A percentile compares a stretch with the other conserved stretches of the same genome.
These are phyloP conservation scores for Poteriospumella lacustris DNA, from an alignment of 108 stramenopile species.

Conservation along the genomic window DNA sequence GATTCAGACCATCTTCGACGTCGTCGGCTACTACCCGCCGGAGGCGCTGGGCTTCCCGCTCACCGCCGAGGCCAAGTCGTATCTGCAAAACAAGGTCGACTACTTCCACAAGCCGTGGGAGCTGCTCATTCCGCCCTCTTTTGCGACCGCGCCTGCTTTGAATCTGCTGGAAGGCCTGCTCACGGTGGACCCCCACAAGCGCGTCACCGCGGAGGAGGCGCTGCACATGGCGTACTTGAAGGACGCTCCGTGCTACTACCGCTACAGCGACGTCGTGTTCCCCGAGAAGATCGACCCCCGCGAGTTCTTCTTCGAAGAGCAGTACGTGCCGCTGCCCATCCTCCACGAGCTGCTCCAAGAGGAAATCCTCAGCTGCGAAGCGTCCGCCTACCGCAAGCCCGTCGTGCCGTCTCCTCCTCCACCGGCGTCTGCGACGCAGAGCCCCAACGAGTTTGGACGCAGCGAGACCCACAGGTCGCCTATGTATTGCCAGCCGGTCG, in stretches of 20 bases:
- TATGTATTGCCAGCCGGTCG: too few species aligned
- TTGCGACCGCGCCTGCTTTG: not conserved
- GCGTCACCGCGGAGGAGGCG: constrained; percentile 49
- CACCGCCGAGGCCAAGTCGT: not conserved
- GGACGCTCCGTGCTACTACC: constrained; percentile 27
- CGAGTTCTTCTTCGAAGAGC: too few species aligned
- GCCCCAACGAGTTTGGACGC: too few species aligned
- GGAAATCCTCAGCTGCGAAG: too few species aligned
- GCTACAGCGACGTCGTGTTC: too few species aligned
- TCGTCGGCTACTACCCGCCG: constrained; percentile 2
- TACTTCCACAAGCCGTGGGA: not conserved
- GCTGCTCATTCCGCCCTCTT: not conserved
- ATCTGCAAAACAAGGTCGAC: not conserved
- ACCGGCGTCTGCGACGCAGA: too few species aligned
- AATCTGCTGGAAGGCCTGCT: constrained; percentile 45
- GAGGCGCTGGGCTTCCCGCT: not conserved
- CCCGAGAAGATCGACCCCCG: too few species aligned
- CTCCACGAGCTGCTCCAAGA: too few species aligned
- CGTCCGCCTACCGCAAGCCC: too few species aligned
- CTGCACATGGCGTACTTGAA: constrained; percentile 53
- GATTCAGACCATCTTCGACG: constrained; percentile 26
- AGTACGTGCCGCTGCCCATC: too few species aligned
- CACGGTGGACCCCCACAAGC: constrained; percentile 47
- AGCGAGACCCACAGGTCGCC: too few species aligned
- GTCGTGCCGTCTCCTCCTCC: too few species aligned